Evolutionary conservation across 2,329 filamentous ascomycete species (phyloP).

Genomic region (Colletotrichum musicola): DNA sequence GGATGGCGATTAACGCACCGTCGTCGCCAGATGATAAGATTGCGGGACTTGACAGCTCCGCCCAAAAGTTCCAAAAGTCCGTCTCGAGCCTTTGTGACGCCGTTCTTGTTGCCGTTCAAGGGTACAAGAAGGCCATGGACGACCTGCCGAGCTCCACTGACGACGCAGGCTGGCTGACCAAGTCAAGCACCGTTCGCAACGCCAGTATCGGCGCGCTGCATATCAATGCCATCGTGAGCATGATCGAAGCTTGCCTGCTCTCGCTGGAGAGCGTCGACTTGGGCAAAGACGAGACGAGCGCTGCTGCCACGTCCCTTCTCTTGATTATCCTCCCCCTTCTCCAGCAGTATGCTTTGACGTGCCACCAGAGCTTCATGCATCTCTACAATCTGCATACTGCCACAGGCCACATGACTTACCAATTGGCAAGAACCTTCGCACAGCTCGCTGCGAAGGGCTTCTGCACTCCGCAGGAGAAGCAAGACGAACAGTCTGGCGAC

Average conservation of each 20-base stretch:
- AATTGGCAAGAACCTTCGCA: constrained; percentile 81
- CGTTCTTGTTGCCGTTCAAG: constrained; percentile 84
- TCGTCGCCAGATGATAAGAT: not conserved
- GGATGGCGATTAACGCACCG: constrained; percentile 52
- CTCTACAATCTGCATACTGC: constrained; percentile 76
- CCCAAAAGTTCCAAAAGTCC: constrained; percentile 65
- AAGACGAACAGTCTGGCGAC: constrained; percentile 75
- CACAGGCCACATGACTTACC: constrained; percentile 79
- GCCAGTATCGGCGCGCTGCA: constrained; percentile 34
- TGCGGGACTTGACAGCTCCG: constrained; percentile 2
- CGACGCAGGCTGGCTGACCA: constrained; percentile 69
- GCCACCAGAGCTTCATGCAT: constrained; percentile 67
- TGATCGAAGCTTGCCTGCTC: constrained; percentile 34
- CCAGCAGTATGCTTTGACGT: constrained; percentile 76
- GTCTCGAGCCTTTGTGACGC: constrained; percentile 78
- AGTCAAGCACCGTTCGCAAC: constrained; percentile 29
- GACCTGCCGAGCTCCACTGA: constrained; percentile 66
- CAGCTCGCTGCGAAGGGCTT: constrained; percentile 88
- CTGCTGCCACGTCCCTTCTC: constrained; percentile 68
- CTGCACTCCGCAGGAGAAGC: constrained; percentile 88
- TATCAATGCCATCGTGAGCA: constrained; percentile 27
- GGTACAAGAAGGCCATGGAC: constrained; percentile 69
- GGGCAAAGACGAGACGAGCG: constrained; percentile 53
- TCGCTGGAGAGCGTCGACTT: constrained; percentile 54
- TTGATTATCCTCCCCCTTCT: constrained; percentile 77